These are phyloP conservation scores for Oehlia diaphana DNA, from an alignment of 192 early-diverging fungal species.

Conservation along the genomic window DNA sequence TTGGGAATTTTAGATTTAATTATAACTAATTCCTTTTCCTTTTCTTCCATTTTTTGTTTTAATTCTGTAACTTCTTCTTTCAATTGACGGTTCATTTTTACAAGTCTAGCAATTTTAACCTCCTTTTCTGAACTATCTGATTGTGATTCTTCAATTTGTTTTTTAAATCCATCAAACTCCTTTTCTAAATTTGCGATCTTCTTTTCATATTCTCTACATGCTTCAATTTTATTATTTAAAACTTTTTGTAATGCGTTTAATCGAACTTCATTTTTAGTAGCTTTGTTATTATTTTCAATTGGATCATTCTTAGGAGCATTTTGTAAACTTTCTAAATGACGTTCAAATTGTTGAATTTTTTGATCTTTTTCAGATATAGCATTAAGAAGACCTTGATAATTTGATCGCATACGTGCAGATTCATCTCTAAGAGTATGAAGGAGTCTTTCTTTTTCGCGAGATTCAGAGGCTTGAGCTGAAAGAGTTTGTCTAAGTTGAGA, in stretches of 20 bases:
- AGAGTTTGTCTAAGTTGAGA: slow-evolving; percentile 11
- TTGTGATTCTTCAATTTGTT: slow-evolving; percentile 17
- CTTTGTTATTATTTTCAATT: slow-evolving; percentile 8
- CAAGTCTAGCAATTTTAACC: slow-evolving; percentile 16
- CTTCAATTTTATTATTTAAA: slow-evolving; percentile 27
- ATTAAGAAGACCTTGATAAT: slow-evolving; percentile 25
- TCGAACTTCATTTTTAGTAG: slow-evolving; percentile 27
- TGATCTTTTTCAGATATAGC: slow-evolving; percentile 25
- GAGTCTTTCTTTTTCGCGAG: slow-evolving; percentile 18
- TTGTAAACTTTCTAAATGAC: slow-evolving; percentile 21
- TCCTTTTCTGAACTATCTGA: slow-evolving; percentile 26
- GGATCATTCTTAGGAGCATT: neutral
- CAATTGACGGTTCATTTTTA: slow-evolving; percentile 29
- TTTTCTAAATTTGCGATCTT: slow-evolving; percentile 22
- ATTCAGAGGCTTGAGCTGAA: neutral
- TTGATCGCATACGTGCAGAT: slow-evolving; percentile 17
- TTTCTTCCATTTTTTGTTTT: slow-evolving; percentile 32
- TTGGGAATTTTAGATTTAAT: slow-evolving; percentile 26
- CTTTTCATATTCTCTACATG: slow-evolving; percentile 29
- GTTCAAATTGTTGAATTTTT: slow-evolving; percentile 22
- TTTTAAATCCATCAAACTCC: slow-evolving; percentile 15
- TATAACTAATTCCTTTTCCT: slow-evolving; percentile 25
- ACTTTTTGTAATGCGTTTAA: slow-evolving; percentile 30
- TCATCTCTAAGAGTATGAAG: slow-evolving; percentile 1
- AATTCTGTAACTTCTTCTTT: slow-evolving; percentile 28